A percentile compares a stretch with the other conserved stretches of the same genome.
phyloP scores from a whole-genome alignment of 345 rosid species.

The Stellera chamaejasme region DNA sequence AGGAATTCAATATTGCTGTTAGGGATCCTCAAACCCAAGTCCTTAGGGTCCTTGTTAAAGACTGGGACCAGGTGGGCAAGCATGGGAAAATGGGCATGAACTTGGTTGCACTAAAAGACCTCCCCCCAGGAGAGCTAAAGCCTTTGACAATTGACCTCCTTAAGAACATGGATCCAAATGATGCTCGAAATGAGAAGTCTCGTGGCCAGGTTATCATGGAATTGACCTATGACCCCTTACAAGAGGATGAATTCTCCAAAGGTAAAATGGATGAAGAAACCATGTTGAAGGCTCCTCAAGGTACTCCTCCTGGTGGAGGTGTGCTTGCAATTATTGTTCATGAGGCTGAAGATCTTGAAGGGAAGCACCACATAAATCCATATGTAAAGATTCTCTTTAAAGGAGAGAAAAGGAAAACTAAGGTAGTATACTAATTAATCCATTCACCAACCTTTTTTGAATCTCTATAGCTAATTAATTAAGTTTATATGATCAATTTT shows the following conservation, averaged over 20 bases:
- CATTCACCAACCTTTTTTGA: too few relatives aligned
- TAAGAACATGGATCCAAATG: constrained; percentile 51
- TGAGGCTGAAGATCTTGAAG: constrained; percentile 87
- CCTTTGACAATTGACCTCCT: constrained; percentile 50
- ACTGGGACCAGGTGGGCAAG: constrained; percentile 95
- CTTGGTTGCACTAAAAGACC: constrained; percentile 61
- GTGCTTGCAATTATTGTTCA: constrained; percentile 72
- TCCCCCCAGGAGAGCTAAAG: constrained; percentile 54
- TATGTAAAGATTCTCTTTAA: constrained; percentile 53
- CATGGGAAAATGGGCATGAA: constrained; percentile 81
- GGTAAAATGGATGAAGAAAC: constrained; percentile 43
- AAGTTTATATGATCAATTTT: too few relatives aligned
- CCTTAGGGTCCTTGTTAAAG: constrained; percentile 49
- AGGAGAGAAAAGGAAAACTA: constrained; percentile 81
- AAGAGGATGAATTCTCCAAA: constrained; percentile 52
- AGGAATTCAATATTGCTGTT: constrained; percentile 57
- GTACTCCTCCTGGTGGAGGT: constrained; percentile 81
- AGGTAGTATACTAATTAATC: constrained; percentile 25
- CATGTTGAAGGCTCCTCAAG: constrained; percentile 71
- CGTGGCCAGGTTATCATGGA: constrained; percentile 79
- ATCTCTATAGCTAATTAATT: too few relatives aligned
- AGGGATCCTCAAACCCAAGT: constrained; percentile 72
- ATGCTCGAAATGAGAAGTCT: constrained; percentile 44
- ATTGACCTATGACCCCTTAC: constrained; percentile 69
- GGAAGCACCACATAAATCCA: constrained; percentile 91